Base-by-base conservation (phyloP, 2,329 filamentous ascomycete genomes). In the Xenoacremonium recifei region DNA sequence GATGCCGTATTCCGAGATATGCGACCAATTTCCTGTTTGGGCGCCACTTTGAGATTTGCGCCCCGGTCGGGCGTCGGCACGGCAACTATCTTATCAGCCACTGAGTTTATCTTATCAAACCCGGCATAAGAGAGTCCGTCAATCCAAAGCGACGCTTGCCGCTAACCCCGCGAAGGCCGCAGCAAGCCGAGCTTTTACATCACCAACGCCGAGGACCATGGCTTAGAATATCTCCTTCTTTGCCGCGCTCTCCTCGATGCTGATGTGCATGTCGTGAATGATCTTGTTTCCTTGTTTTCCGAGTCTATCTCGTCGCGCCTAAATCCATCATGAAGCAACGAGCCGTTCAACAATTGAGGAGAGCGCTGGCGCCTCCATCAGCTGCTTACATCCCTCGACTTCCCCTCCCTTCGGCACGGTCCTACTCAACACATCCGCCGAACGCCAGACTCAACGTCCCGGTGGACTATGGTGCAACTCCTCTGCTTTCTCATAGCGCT, bases 391-490 rank as follows among this genome's bases (percentile, higher is more conserved):
- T 42, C 31, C 33, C 34, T 46, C 55, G 44, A 37, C 39, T 50
- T 18, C 25, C 47, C 30, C 35, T 50, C 40, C 53, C 49, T 21
- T 42, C 54, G 30, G 42, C 53, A 44, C 51, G 61, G 29, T 61
- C 51, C 48, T 81, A 81, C 61, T 82, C 78, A 42, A 76, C 76
- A 37, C 74, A 78, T 43, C 76, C 76, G 21, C 73, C 79, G 19
- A 78, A 78, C 44, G 80, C 81, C 39, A 76, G 72, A 52, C 79
- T 99, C 41, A 99, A 99, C 65, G 69, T 89, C 35, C 88, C 91
- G 6, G 82, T 89, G 54, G 91, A 97, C 72, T 99, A 93, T 69
- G 80, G 84, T 47, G 83, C 85, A 13, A 95, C 86, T 2, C 78
- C 89, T 12, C 70, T 97, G 30, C 78, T 99, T 20, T 79, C 89